phyloP scores from a whole-genome alignment of 2,329 filamentous ascomycete species.

The Claviceps maximensis region DNA sequence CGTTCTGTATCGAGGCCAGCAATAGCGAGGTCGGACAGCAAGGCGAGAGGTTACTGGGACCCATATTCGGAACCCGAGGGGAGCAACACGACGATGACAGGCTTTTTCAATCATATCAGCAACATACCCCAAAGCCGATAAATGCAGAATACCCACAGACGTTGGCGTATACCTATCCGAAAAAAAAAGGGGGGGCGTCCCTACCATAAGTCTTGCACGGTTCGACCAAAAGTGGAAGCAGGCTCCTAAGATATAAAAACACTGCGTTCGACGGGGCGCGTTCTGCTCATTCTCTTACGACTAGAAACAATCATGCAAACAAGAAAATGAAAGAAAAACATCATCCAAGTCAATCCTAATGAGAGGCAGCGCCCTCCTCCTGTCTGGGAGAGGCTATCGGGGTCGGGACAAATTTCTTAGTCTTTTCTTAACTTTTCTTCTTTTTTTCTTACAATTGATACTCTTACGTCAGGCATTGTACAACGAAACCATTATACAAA shows the following conservation, averaged over 20 bases:
- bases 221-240: background rate
- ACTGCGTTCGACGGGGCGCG: background rate
- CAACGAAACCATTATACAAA: conserved; percentile 21
- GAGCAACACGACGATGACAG: background rate
- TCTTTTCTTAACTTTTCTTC: conserved; percentile 1
- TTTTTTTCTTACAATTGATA: conserved; percentile 3
- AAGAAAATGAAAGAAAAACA: background rate
- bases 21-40: background rate
- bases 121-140: background rate
- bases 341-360: background rate
- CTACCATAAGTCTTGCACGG: background rate
- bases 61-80: background rate
- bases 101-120: background rate
- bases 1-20: background rate
- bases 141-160: background rate
- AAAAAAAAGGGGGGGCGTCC: background rate
- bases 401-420: conserved; percentile 1
- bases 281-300: background rate
- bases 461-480: conserved; percentile 20
- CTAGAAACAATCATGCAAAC: background rate
- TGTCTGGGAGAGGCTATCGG: background rate
- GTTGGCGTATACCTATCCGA: conserved; percentile 6
- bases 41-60: background rate
- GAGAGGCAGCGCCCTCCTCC: background rate
- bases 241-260: background rate